Evolutionary conservation across 1,284 basidiomycete species (phyloP), one percentile per base, ranked within the genome.

Genomic region (Pseudozyma thailandica): DNA sequence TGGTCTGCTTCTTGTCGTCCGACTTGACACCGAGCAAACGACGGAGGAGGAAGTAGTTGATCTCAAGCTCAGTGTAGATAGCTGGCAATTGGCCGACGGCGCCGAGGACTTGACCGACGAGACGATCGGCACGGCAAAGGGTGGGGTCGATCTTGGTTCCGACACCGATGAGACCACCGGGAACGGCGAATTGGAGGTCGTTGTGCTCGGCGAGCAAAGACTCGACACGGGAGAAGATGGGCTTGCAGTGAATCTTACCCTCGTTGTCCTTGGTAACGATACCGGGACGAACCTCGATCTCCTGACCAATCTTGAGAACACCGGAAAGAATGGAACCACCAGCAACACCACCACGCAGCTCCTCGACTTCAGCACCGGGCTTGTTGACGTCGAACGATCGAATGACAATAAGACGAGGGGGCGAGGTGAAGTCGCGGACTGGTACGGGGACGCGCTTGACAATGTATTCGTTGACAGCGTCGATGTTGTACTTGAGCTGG

Each of bases 371-470:
- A 6, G 94, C 90, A 83, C 95, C 95, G 12, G 95, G 95, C 86
- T 97, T 98, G 88, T 98, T 98, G 84, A 98, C 95, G 84, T 98
- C 96, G 85, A 98, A 98, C n/a, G 94, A 98, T 79, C 94, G 93
- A 83, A 98, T 98, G 82, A 98, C 94, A 79, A 98, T 98, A 74
- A 98, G 89, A 46, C 91, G 89, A 0, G 95, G 93, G 73, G 92
- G 89, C 41, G 93, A 90, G 35, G 89, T 88, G 84, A 98, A 98
- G 86, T 98, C 91, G 69, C 95, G 92, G 35, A 90, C 86, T 37
- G 95, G 95, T 44, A 98, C 91, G 10, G 95, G 93, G 77, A 98
- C 97, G 60, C 92, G 90, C 84, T 93, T 95, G 77, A 95, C 93
- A 83, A 98, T 95, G 86, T 98, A 97, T 83, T 98, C 94, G 86